Evolutionary conservation across 2,329 filamentous ascomycete species (phyloP).

Genomic region (Neoascochyta sp.): DNA sequence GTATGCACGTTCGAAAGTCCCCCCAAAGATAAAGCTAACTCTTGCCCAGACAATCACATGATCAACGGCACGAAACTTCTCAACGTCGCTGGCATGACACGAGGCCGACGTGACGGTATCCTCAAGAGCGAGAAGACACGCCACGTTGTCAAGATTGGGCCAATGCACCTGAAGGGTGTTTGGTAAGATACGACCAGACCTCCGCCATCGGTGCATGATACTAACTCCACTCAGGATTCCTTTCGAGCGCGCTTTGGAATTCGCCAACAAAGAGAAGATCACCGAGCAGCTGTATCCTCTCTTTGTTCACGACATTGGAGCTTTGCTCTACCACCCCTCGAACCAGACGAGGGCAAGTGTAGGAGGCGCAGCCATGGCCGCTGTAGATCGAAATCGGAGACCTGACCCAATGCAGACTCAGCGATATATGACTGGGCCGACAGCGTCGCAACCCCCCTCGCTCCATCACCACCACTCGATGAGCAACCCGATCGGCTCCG

Average conservation of each 20-base stretch:
- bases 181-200: constrained; percentile 19
- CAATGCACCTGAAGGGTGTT: constrained; percentile 91
- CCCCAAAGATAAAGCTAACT: constrained; percentile 1
- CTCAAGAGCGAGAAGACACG: constrained; percentile 96
- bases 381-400: constrained; percentile 58
- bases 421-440: constrained; percentile 58
- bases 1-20: constrained; percentile 45
- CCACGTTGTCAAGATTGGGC: constrained; percentile 97
- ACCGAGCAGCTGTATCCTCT: constrained; percentile 91
- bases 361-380: constrained; percentile 68
- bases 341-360: constrained; percentile 79
- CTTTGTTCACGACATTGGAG: constrained; percentile 96
- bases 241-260: constrained; percentile 94
- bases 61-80: constrained; percentile 97
- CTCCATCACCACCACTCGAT: constrained; percentile 70
- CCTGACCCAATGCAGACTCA: constrained; percentile 42
- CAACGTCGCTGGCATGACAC: constrained; percentile 97
- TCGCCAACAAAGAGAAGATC: constrained; percentile 99
- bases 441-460: constrained; percentile 60
- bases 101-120: constrained; percentile 90
- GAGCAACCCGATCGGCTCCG: constrained; percentile 55
- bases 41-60: constrained; percentile 82
- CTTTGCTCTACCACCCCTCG: constrained; percentile 86
- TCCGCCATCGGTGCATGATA: not conserved
- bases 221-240: constrained; percentile 68